phyloP scores from a whole-genome alignment of 2,329 filamentous ascomycete genomes.

The Fusarium sp. region DNA sequence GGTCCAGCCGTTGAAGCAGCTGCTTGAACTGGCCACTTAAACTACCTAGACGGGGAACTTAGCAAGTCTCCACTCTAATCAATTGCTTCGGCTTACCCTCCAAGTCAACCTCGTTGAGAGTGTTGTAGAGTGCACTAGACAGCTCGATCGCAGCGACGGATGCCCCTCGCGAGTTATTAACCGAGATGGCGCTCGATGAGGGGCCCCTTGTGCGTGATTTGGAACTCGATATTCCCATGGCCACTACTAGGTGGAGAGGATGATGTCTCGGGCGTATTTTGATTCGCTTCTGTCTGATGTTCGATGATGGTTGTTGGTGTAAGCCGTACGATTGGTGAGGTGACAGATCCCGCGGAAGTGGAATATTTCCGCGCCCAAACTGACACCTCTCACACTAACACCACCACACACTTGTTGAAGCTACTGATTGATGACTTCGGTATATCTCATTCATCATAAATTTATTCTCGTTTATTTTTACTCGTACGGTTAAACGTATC shows the following conservation, averaged over 20 bases:
- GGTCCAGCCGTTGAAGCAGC: constrained; percentile 38
- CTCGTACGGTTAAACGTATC: no score
- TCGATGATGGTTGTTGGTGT: not conserved
- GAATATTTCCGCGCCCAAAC: not conserved
- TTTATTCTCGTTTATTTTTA: no score
- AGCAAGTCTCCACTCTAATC: not conserved
- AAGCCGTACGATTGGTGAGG: not conserved
- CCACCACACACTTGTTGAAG: not conserved
- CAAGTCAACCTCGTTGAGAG: constrained; percentile 24
- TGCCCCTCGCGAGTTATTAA: constrained; percentile 18
- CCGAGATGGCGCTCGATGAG: constrained; percentile 16
- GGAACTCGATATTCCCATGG: constrained; percentile 30
- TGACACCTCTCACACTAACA: not conserved
- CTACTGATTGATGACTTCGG: not conserved
- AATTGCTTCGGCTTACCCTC: not conserved
- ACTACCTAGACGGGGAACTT: constrained; percentile 6
- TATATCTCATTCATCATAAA: no score
- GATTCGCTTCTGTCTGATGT: not conserved
- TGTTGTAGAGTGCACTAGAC: constrained; percentile 15
- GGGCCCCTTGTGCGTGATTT: not conserved
- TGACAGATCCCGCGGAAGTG: not conserved
- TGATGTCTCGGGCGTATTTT: not conserved
- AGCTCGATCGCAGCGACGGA: constrained; percentile 27
- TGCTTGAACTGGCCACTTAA: constrained; percentile 24
- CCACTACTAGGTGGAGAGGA: not conserved